Evolutionary conservation across 192 early-diverging fungal genomes (phyloP), one percentile per base, ranked within the genome.

Genomic region (Dispira parvispora): DNA sequence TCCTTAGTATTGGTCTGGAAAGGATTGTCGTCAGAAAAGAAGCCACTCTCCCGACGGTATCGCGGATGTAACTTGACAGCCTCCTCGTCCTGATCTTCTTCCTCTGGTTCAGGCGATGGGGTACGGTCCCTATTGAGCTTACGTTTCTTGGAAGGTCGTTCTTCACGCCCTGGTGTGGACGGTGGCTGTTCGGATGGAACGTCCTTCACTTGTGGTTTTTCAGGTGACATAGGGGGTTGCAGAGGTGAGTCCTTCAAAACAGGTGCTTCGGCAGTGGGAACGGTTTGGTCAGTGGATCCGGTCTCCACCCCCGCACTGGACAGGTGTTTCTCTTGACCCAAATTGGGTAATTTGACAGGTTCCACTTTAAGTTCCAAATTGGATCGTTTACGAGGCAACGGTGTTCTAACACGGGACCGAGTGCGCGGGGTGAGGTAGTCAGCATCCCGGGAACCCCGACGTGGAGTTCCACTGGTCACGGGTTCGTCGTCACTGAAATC

Each of bases 401-500:
- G 47, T 50, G 18, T 50, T 50, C 32, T 38, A 9, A 23, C 47
- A 9, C 47, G 47, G 9, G 47, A 16, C 47, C 21, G 16, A 23
- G 18, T 50, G 47, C 47, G 47, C 21, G 47, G 47, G 47, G 47
- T 50, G 2, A 16, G 18, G 21, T 4, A 23, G 16, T 20, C 47
- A 16, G 16, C 47, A 16, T 23, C 18, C 47, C 21, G 18, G 47
- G 47, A 50, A 38, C 32, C 32, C 47, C 21, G 16, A 23, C 47
- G 47, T 9, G 47, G 47, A 23, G 47, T 50, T 20, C 18, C 47
- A 4, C 3, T 16, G 47, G 18, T 16, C 1, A 20, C 47, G 47
- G 16, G 18, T 23, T 50, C 47, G 47, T 50, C 47, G 47, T 50
- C 47, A 23, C 47, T 50, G 47, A 50, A 50, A 23, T 50, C 47